Evolutionary conservation across 129 eudicot species (phyloP).

Genomic region (Apium graveolens): DNA sequence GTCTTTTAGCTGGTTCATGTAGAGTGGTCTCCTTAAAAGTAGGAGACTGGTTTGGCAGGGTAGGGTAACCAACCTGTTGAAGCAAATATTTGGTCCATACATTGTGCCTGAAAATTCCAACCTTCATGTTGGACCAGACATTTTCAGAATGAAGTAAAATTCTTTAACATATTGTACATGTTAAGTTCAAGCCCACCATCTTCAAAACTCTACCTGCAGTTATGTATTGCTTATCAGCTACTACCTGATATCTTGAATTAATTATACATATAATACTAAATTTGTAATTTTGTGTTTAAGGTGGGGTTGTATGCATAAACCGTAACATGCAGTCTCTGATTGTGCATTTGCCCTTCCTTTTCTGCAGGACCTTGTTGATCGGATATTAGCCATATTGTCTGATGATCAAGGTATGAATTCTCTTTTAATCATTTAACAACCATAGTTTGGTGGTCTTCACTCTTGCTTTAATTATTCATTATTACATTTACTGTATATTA

Average conservation of each 20-base stretch:
- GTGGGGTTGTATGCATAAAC: neutral
- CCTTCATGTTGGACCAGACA: neutral
- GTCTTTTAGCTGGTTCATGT: no score
- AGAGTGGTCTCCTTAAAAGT: neutral
- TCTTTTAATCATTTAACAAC: conserved; percentile 6
- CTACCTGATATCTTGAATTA: neutral
- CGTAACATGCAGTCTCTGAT: conserved; percentile 4
- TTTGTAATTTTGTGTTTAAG: neutral
- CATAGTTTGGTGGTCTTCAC: neutral
- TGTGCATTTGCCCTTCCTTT: conserved; percentile 8
- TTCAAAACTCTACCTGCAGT: neutral
- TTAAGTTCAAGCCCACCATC: neutral
- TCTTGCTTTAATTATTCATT: conserved; percentile 2
- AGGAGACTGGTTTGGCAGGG: no score
- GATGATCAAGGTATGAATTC: conserved; percentile 74
- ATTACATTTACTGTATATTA: neutral
- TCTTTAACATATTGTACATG: neutral
- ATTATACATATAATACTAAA: neutral
- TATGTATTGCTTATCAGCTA: neutral
- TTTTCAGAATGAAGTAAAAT: neutral
- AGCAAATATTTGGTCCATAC: neutral
- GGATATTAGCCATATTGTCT: conserved; percentile 64
- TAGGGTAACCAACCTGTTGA: neutral
- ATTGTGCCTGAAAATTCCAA: neutral
- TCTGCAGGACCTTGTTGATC: conserved; percentile 82